phyloP scores from a whole-genome alignment of 331 rosid species.

The Ulmus americana region DNA sequence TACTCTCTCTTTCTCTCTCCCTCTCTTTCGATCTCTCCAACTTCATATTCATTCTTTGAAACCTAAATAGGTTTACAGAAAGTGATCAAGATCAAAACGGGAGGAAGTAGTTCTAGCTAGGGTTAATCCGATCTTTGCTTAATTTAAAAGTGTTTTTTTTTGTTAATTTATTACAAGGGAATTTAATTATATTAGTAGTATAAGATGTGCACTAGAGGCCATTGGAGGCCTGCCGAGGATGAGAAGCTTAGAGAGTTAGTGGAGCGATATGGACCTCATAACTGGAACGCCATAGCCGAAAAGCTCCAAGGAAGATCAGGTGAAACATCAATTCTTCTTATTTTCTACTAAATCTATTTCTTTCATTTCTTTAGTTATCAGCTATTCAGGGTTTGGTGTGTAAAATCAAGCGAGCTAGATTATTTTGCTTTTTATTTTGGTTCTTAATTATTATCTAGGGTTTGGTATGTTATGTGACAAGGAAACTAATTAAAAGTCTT shows the following conservation, averaged over 20 bases:
- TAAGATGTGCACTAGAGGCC: slow-evolving; percentile 93
- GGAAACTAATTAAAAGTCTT: too few relatives aligned
- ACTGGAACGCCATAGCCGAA: slow-evolving; percentile 98
- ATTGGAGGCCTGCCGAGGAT: slow-evolving; percentile 96
- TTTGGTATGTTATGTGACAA: neutral
- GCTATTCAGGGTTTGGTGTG: neutral
- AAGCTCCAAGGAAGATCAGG: slow-evolving; percentile 96
- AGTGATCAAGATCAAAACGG: too few relatives aligned
- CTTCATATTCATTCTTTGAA: neutral
- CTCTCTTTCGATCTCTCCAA: neutral
- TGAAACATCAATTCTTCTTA: neutral
- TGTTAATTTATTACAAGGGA: neutral
- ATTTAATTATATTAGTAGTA: neutral
- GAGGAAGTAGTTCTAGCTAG: too few relatives aligned
- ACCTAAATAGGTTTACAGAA: neutral
- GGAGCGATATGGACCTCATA: slow-evolving; percentile 84
- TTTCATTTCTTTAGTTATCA: too few relatives aligned
- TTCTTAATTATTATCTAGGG: slow-evolving; percentile 7
- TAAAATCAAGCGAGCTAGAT: too few relatives aligned
- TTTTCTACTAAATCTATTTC: neutral
- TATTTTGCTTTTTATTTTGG: too few relatives aligned
- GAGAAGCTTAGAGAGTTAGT: slow-evolving; percentile 80
- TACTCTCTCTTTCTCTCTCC: neutral
- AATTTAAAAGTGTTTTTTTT: neutral
- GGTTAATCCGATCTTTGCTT: too few relatives aligned